Evolutionary conservation across 768 basidiomycete species (phyloP).

Genomic region (Serpula lacrymans): DNA sequence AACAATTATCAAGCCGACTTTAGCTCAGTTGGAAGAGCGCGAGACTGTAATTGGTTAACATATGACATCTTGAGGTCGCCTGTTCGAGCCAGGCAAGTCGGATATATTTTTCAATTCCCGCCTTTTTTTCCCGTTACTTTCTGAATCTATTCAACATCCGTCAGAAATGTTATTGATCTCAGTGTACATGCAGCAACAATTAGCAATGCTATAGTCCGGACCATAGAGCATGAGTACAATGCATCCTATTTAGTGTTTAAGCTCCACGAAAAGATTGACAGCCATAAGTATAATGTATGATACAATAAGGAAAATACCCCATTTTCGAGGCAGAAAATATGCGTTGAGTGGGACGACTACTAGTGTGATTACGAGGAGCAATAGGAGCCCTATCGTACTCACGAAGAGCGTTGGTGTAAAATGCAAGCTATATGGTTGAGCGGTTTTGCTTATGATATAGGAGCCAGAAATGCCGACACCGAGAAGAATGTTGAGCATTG

Average conservation of each 20-base stretch:
- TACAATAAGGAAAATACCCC: conserved; percentile 77
- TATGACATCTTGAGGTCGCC: conserved; percentile 53
- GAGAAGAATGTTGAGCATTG: conserved; percentile 88
- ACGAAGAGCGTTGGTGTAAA: conserved; percentile 84
- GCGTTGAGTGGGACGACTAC: conserved; percentile 83
- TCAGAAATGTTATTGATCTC: too few species aligned
- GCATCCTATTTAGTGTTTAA: conserved; percentile 33
- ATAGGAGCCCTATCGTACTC: conserved; percentile 78
- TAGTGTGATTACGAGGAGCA: conserved; percentile 70
- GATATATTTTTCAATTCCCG: conserved; percentile 31
- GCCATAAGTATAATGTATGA: conserved; percentile 77
- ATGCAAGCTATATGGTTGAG: conserved; percentile 62
- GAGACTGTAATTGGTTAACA: conserved; percentile 44
- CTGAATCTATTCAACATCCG: too few species aligned
- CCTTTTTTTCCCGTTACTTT: too few species aligned
- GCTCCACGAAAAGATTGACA: conserved; percentile 76
- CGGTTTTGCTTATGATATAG: conserved; percentile 69
- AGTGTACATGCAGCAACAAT: too few species aligned
- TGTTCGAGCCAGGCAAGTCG: conserved; percentile 62
- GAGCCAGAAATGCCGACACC: conserved; percentile 92
- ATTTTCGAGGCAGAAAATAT: conserved; percentile 73
- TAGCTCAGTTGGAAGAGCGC: conserved; percentile 54
- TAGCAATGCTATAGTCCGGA: too few species aligned
- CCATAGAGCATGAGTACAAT: too few species aligned
- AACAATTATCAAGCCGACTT: too few species aligned